These are phyloP conservation scores for Neurospora sp. DNA, from an alignment of 495 filamentous ascomycete species.

Conservation along the genomic window DNA sequence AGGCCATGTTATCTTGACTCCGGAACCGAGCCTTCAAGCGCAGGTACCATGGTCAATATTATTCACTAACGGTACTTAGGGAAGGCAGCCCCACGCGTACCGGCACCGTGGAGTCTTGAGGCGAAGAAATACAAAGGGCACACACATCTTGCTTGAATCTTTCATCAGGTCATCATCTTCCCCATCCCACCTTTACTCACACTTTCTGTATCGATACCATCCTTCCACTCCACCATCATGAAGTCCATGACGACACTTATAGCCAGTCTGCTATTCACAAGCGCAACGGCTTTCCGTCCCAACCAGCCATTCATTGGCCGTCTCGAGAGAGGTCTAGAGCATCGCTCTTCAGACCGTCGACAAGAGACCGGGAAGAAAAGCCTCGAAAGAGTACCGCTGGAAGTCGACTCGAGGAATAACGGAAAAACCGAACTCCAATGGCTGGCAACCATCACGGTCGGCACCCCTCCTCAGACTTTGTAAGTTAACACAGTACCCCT, in stretches of 20 bases:
- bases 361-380: not conserved
- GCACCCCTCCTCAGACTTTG: constrained; percentile 17
- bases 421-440: constrained; percentile 12
- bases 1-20: too few species aligned
- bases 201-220: not conserved
- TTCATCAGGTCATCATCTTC: not conserved
- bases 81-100: too few species aligned
- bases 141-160: not conserved
- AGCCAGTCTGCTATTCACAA: not conserved
- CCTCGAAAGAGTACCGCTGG: not conserved
- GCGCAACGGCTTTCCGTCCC: not conserved
- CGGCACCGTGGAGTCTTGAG: too few species aligned
- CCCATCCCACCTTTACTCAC: not conserved
- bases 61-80: too few species aligned
- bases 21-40: too few species aligned
- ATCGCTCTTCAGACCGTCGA: not conserved
- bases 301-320: not conserved
- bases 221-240: not conserved
- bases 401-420: not conserved
- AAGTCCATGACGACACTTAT: not conserved
- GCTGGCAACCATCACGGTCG: constrained; percentile 16
- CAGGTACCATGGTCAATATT: too few species aligned
- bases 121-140: not conserved
- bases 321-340: not conserved
- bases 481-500: not conserved